Conservation (phyloP, 2,329 filamentous ascomycete species). For the Diaporthe sp. region DNA sequence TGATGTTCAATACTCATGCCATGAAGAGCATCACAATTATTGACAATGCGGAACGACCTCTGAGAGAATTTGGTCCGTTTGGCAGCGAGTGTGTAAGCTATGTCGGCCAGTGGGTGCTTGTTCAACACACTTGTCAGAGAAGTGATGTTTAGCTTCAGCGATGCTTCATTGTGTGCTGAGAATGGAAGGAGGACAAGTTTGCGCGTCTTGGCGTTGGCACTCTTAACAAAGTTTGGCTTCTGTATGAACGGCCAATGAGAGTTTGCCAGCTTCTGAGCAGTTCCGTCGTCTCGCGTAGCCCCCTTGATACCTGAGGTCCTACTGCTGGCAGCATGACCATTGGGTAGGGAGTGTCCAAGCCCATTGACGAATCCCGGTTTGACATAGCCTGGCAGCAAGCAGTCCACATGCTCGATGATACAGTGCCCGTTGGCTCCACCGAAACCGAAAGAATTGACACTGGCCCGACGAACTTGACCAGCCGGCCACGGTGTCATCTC, state of each 20-base stretch:
- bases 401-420: background rate
- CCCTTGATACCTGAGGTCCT: too few species aligned
- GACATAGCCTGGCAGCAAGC: background rate
- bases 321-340: too few species aligned
- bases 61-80: background rate
- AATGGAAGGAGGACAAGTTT: conserved; percentile 1
- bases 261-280: too few species aligned
- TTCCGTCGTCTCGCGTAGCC: too few species aligned
- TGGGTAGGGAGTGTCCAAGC: too few species aligned
- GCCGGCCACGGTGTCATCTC: background rate
- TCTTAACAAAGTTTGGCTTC: too few species aligned
- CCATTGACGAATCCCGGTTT: background rate
- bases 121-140: background rate
- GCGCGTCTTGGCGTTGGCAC: too few species aligned
- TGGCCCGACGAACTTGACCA: conserved; percentile 42
- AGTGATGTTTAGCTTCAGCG: background rate
- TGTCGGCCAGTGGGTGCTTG: background rate
- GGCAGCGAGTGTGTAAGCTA: background rate
- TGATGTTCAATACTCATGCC: too few species aligned
- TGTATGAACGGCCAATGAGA: too few species aligned
- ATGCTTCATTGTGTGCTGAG: background rate
- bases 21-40: too few species aligned
- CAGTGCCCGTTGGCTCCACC: conserved; percentile 47
- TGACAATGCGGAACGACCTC: background rate
- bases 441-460: conserved; percentile 51